Base-by-base conservation (phyloP, 345 rosid genomes). In the Salix purpurea region DNA sequence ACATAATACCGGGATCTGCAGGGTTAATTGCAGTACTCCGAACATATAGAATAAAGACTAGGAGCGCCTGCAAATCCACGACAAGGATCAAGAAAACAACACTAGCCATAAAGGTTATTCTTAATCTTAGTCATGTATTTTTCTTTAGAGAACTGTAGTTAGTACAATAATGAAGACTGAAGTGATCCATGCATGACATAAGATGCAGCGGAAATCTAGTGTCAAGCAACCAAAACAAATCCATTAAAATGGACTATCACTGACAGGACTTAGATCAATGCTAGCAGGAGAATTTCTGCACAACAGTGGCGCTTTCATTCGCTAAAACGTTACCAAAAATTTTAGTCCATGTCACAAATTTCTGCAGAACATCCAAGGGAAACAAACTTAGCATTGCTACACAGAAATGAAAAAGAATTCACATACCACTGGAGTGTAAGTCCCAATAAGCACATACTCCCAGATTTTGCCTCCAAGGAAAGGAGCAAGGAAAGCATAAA, bases 1-100 rank as follows among this genome's bases (percentile, higher is more conserved):
- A 86, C 97, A 93, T 93, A 77, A 96, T 96, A 30, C 98, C 96
- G 67, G 99, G 99, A 90, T 96, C 99, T n/a, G 98, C 99, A 52
- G 98, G 99, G 84, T 96, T 96, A 67, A 96, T 93, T 52, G 98
- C 99, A 78, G 99, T 96, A 85, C 96, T 92, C 21, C 98, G 94
- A 77, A 92, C 97, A 88, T 96, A 96, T 14, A 96, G 92, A 81
- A 96, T 82, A 67, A 96, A 96, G 70, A 93, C 99, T 65, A 91
- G 85, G 69, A 96, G 88, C 40, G 89, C 99, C 98, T 96, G 92
- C 82, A 88, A 74, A 56, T 21, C 78, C 82, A 73, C 21, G 4
- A 14, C 28, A 77, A 50, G 40, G 82, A 77, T 39, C 46, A 36
- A 11, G 24, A 34, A 23, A 56, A 44, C 44, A 75, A 50, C 32